Conservation (phyloP, 1,284 basidiomycete genomes). For the Bothia castanella region DNA sequence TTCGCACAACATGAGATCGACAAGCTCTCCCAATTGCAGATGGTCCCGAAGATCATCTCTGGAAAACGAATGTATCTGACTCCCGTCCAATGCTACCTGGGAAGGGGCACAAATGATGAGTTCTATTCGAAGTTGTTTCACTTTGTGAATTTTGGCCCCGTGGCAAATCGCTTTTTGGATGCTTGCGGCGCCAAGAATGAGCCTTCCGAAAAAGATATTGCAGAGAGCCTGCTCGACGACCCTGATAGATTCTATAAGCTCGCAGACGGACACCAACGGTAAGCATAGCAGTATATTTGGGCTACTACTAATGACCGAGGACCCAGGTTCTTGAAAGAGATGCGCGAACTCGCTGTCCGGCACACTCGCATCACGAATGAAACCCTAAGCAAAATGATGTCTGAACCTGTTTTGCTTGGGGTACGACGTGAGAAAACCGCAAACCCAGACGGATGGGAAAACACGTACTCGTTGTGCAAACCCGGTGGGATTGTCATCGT, state of each 20-base stretch:
- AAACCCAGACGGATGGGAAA: neutral
- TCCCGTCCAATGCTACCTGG: slow-evolving; percentile 6
- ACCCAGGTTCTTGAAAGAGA: slow-evolving; percentile 3
- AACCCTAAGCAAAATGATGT: neutral
- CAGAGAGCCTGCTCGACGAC: slow-evolving; percentile 38
- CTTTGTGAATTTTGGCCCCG: slow-evolving; percentile 82
- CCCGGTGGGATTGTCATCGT: slow-evolving; percentile 8
- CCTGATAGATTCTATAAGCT: neutral
- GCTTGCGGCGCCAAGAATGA: slow-evolving; percentile 83
- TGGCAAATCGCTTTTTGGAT: slow-evolving; percentile 76
- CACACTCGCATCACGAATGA: neutral
- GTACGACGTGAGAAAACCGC: neutral
- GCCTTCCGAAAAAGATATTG: slow-evolving; percentile 78
- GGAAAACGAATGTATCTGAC: neutral
- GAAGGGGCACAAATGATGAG: neutral
- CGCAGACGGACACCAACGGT: neutral
- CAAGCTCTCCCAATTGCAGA: neutral
- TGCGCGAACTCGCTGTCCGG: neutral
- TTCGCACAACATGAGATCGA: neutral
- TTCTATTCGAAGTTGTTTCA: slow-evolving; percentile 73
- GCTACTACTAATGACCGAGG: neutral
- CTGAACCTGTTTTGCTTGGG: neutral
- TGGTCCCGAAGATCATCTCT: neutral
- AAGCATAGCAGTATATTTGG: neutral
- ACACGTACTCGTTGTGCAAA: neutral